These are phyloP conservation scores for Cladosporium austrohemisphaericum DNA, from an alignment of 2,329 filamentous ascomycete genomes.

Conservation along the genomic window DNA sequence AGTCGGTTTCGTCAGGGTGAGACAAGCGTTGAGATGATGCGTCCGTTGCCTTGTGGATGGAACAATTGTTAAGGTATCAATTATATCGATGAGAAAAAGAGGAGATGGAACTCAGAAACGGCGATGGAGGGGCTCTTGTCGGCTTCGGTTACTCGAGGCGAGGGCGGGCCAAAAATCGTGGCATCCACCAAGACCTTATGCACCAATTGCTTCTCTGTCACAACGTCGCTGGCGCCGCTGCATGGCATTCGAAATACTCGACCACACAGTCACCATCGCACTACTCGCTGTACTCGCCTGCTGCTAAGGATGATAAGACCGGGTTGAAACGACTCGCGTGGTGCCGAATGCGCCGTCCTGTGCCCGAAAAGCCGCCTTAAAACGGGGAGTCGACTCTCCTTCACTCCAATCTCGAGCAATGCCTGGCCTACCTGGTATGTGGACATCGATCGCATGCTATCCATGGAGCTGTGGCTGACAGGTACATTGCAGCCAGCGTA, in stretches of 20 bases:
- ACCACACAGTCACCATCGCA: not conserved
- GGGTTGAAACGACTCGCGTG: slow-evolving; percentile 7
- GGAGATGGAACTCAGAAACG: not conserved
- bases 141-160: not conserved
- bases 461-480: not conserved
- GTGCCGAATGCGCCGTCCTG: slow-evolving; percentile 18
- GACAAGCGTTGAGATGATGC: slow-evolving; percentile 10
- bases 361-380: slow-evolving; percentile 11
- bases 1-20: slow-evolving; percentile 1
- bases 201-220: slow-evolving; percentile 19
- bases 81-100: not conserved
- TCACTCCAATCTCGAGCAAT: slow-evolving; percentile 30
- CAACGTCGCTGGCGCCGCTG: slow-evolving; percentile 18
- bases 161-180: not conserved
- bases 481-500: slow-evolving; percentile 67
- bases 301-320: slow-evolving; percentile 12
- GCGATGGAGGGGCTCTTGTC: slow-evolving; percentile 3
- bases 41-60: slow-evolving; percentile 13
- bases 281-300: not conserved
- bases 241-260: slow-evolving; percentile 3
- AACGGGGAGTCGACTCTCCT: slow-evolving; percentile 12
- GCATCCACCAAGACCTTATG: slow-evolving; percentile 1
- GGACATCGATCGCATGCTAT: not conserved
- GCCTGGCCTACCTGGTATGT: slow-evolving; percentile 50
- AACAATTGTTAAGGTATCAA: not conserved